Evolutionary conservation across 176 grass and related monocot species (phyloP).

Genomic region (Leersia perrieri): DNA sequence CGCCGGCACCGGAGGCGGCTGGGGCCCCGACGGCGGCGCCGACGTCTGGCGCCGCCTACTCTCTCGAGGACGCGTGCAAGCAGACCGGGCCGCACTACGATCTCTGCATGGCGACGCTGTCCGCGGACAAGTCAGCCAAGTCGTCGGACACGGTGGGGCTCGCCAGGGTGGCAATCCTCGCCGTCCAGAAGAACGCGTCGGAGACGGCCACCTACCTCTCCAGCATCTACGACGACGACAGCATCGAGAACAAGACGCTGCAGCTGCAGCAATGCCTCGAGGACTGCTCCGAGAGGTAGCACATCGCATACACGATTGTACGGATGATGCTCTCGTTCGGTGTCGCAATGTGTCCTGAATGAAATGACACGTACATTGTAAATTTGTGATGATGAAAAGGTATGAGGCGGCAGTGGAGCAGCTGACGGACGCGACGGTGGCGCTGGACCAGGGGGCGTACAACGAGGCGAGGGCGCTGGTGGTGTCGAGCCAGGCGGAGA

Average conservation of each 20-base stretch:
- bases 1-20: neutral
- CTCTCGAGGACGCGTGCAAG: constrained; percentile 59
- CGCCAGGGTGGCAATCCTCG: constrained; percentile 37
- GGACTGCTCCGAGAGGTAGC: constrained; percentile 44
- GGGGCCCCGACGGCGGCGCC: neutral
- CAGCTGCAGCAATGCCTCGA: constrained; percentile 65
- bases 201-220: constrained; percentile 38
- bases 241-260: constrained; percentile 37
- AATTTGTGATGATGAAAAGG: neutral
- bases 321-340: neutral
- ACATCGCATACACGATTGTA: no score
- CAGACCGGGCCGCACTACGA: constrained; percentile 37
- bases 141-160: constrained; percentile 37
- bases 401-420: constrained; percentile 74
- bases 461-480: constrained; percentile 43
- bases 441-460: constrained; percentile 41
- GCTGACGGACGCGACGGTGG: constrained; percentile 48
- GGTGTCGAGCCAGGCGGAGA: constrained; percentile 42
- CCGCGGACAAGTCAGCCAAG: constrained; percentile 28
- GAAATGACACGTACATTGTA: neutral
- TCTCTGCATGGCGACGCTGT: constrained; percentile 59
- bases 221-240: constrained; percentile 42
- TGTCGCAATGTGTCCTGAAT: neutral
- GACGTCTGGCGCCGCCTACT: neutral
- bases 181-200: constrained; percentile 51